Conservation (phyloP, 1,284 basidiomycete species). For the Xanthoconium separans region DNA sequence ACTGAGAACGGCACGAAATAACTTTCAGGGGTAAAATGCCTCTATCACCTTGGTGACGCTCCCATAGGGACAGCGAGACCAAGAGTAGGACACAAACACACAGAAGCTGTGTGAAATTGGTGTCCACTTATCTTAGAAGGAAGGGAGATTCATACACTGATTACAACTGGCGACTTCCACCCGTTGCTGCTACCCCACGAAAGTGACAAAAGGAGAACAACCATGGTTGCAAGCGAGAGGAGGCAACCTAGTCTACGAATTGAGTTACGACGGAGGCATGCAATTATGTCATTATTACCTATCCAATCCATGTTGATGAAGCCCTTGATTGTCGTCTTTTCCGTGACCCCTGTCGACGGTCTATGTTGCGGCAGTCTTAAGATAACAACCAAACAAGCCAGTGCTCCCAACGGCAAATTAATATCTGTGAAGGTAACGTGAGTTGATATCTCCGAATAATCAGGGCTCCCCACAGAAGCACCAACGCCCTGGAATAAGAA, state of each 20-base stretch:
- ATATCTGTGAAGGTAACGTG: conserved; percentile 7
- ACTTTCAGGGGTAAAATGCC: conserved; percentile 13
- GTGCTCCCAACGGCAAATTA: conserved; percentile 13
- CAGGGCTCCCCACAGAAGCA: conserved; percentile 14
- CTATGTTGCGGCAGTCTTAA: conserved; percentile 7
- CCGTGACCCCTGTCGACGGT: not conserved
- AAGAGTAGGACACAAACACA: conserved; percentile 12
- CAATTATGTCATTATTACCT: not conserved
- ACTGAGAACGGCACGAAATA: conserved; percentile 12
- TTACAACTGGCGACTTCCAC: conserved; percentile 13
- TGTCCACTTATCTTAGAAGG: not conserved
- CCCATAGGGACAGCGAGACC: conserved; percentile 8
- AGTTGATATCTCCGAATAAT: not conserved
- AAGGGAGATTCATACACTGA: conserved; percentile 6
- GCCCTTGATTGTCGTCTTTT: not conserved
- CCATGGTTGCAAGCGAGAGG: conserved; percentile 11
- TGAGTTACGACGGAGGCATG: not conserved
- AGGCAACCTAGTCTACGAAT: conserved; percentile 9
- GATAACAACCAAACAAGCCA: conserved; percentile 4
- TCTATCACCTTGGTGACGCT: conserved; percentile 7
- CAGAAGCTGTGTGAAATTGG: conserved; percentile 1
- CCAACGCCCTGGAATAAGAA: conserved; percentile 14
- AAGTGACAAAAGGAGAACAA: conserved; percentile 13
- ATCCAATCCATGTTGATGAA: conserved; percentile 15
- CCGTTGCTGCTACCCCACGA: conserved; percentile 5